Percentiles rank a stretch among this genome's conserved stretches.
phyloP scores from a whole-genome alignment of 2,329 filamentous ascomycete genomes.

The Elsinoe australis region DNA sequence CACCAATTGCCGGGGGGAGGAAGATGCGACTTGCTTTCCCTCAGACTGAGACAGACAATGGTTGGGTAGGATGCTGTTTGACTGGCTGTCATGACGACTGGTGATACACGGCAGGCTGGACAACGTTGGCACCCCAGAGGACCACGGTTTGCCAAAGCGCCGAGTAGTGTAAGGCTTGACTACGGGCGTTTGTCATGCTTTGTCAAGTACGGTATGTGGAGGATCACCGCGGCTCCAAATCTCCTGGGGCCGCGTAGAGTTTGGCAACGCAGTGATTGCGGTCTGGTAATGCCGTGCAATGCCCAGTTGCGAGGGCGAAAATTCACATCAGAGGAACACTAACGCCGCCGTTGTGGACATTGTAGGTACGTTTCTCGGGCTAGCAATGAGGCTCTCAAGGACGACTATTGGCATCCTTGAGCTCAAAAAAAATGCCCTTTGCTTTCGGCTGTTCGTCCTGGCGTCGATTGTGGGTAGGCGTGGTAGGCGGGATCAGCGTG shows the following conservation, averaged over 20 bases:
- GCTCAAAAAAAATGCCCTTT: conserved; percentile 6
- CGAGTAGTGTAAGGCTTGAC: not conserved
- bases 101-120: conserved; percentile 3
- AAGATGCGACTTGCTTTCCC: not conserved
- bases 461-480: conserved; percentile 5
- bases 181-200: too few relatives aligned
- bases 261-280: too few relatives aligned
- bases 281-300: not conserved
- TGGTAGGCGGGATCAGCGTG: not conserved
- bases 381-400: not conserved
- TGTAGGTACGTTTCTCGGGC: not conserved
- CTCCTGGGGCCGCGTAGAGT: too few relatives aligned
- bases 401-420: conserved; percentile 1
- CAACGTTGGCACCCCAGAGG: not conserved
- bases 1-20: not conserved
- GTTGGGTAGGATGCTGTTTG: not conserved
- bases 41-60: conserved; percentile 15
- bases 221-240: too few relatives aligned
- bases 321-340: too few relatives aligned
- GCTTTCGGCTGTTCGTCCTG: conserved; percentile 11
- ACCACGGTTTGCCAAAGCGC: not conserved
- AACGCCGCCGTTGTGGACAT: not conserved
- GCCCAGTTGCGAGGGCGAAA: conserved; percentile 2
- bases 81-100: conserved; percentile 12
- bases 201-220: too few relatives aligned